Evolutionary conservation across 2,329 filamentous ascomycete genomes (phyloP).

Genomic region (Fusarium verticillioides): DNA sequence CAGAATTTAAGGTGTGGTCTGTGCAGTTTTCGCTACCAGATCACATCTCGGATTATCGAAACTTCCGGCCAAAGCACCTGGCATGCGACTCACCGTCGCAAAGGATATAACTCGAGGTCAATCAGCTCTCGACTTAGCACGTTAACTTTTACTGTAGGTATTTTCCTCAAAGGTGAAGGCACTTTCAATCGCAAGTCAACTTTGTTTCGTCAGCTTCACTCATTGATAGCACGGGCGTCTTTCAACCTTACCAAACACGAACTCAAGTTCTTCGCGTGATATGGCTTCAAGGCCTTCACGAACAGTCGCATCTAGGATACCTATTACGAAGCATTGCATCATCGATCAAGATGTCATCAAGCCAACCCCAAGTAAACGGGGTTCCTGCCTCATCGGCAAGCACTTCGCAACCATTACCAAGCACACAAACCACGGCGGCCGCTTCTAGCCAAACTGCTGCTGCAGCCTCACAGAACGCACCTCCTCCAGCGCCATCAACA

Average conservation of each 20-base stretch:
- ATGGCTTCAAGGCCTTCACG: background rate
- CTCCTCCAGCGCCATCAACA: conserved; percentile 49
- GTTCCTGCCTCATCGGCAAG: conserved; percentile 55
- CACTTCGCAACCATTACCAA: conserved; percentile 51
- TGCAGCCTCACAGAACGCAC: conserved; percentile 39
- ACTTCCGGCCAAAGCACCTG: conserved; percentile 10
- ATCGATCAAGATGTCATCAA: conserved; percentile 48
- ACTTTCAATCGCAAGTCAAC: background rate
- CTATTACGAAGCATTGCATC: background rate
- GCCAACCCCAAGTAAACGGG: conserved; percentile 65
- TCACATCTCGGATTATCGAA: conserved; percentile 39
- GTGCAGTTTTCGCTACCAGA: conserved; percentile 34
- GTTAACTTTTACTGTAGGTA: background rate
- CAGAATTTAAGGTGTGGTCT: conserved; percentile 52
- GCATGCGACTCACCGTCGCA: conserved; percentile 20
- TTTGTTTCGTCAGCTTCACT: background rate
- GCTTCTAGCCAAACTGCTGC: conserved; percentile 42
- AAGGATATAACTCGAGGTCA: conserved; percentile 6
- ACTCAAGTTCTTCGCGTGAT: conserved; percentile 6
- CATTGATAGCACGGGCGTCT: background rate
- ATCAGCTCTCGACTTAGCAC: conserved; percentile 2
- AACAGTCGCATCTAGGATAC: background rate
- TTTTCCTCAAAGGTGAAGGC: background rate
- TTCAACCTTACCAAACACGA: conserved; percentile 1
- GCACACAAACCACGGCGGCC: conserved; percentile 50